Base-by-base conservation (phyloP, 1,284 basidiomycete genomes). In the Austropuccinia psidii region DNA sequence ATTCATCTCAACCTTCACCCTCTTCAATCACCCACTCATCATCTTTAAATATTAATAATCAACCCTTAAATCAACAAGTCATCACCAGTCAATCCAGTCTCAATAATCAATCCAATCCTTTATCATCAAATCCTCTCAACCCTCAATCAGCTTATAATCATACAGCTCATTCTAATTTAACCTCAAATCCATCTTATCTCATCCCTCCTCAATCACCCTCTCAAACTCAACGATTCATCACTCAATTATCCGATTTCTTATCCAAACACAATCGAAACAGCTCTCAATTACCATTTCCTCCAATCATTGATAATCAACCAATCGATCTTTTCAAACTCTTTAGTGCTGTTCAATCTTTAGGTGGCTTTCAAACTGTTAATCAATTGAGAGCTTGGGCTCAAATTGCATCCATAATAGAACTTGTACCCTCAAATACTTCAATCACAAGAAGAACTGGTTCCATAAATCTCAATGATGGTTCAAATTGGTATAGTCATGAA, bases 261-360 rank as follows among this genome's bases (percentile, higher is more conserved):
- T 39, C 47, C 31, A 61, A 72, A 52, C 49, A 37, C 17, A n/a
- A 27, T 39, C 52, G 39, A 24, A 27, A 55, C 33, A 27, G 27
- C 27, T 19, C 31, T 17, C 66, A 69, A 27, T 33, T 62, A 24
- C 58, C 69, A 6, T 72, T 72, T 35, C 69, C 69, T 27, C 55
- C 69, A 13, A 52, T 49, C 15, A 37, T 72, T 37, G 69, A 72
- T n/a, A 58, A 58, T 19, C 69, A 72, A 41, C 13, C 35, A 4
- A 31, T 72, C 1, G 69, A 72, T 72, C 31, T 72, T n/a, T 62
- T 17, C 31, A 61, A 62, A 15, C 21, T 72, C 24, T 62, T 29
- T 35, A 33, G 29, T 24, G 31, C 35, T 41, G 69, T 72, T 7
- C 35, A 41, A 9, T 50, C 45, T 33, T 19, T 37, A 39, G 69